Percentiles rank a stretch among this genome's conserved stretches.
Conservation (phyloP, 441 rosid species). For the Kokia cookei region DNA sequence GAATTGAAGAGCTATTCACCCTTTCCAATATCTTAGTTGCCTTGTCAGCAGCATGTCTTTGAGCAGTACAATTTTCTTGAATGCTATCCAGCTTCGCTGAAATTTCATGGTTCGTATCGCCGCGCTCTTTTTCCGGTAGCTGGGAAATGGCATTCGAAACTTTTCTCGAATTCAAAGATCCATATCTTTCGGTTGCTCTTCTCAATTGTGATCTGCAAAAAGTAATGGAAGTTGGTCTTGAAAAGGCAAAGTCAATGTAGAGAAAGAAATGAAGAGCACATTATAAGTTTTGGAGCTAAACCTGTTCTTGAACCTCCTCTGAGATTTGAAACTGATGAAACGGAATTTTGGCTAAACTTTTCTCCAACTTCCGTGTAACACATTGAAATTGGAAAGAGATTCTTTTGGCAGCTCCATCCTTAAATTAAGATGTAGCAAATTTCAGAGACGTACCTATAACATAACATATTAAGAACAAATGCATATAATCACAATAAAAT, state of each 20-base stretch:
- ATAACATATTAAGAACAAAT: neutral
- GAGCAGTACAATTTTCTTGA: conserved; percentile 20
- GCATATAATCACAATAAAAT: neutral
- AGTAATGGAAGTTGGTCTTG: neutral
- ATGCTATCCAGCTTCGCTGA: conserved; percentile 22
- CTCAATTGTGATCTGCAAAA: conserved; percentile 57
- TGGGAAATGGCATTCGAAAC: conserved; percentile 39
- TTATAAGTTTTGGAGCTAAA: conserved; percentile 5
- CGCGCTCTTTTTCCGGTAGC: conserved; percentile 32
- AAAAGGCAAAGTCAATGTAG: neutral
- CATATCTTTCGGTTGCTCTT: conserved; percentile 72
- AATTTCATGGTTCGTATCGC: conserved; percentile 27
- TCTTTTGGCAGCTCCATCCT: conserved; percentile 69
- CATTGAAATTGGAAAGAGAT: conserved; percentile 72
- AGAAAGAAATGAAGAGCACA: neutral
- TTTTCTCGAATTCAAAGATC: conserved; percentile 42
- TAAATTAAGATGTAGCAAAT: conserved; percentile 31
- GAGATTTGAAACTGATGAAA: conserved; percentile 69
- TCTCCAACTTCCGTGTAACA: conserved; percentile 78
- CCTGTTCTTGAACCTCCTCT: conserved; percentile 90
- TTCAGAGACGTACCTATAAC: conserved; percentile 26
- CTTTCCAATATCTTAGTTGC: conserved; percentile 16
- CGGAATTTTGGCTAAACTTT: conserved; percentile 61
- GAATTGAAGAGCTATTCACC: conserved; percentile 23
- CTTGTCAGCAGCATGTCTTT: conserved; percentile 18